Evolutionary conservation across 805 yeast species (phyloP).

Genomic region (Sugiyamaella chiloensis): DNA sequence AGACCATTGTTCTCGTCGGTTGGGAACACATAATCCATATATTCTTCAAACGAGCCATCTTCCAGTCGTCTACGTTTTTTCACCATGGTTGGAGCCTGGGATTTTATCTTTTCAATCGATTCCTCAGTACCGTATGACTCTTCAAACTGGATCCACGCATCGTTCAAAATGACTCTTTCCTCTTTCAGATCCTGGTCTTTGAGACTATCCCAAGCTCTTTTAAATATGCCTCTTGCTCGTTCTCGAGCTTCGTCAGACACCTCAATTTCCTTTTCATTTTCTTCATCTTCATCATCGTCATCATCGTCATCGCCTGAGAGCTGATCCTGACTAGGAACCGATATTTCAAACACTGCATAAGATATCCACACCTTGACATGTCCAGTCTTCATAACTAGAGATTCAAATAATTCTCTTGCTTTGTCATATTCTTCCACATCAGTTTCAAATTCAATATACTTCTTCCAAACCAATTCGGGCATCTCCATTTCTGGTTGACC

Average conservation of each 20-base stretch:
- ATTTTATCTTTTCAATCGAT: constrained; percentile 36
- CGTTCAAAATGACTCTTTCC: constrained; percentile 51
- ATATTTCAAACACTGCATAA: constrained; percentile 67
- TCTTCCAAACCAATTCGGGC: constrained; percentile 35
- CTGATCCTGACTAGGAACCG: constrained; percentile 49
- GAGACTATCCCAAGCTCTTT: constrained; percentile 48
- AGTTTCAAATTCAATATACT: constrained; percentile 55
- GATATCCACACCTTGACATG: constrained; percentile 54
- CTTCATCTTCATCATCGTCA: constrained; percentile 38
- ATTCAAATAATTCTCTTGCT: constrained; percentile 52
- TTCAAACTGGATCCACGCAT: constrained; percentile 67
- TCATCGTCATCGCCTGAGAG: constrained; percentile 35
- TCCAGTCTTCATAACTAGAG: constrained; percentile 35
- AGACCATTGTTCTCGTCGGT: constrained; percentile 46
- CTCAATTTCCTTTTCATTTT: constrained; percentile 46
- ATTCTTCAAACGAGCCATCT: constrained; percentile 52
- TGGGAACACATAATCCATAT: constrained; percentile 62
- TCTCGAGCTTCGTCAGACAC: constrained; percentile 49
- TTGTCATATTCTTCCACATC: constrained; percentile 55
- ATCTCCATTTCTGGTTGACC: constrained; percentile 29
- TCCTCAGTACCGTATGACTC: constrained; percentile 51
- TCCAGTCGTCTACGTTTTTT: constrained; percentile 41
- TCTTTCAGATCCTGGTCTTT: constrained; percentile 38
- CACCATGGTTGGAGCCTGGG: constrained; percentile 53
- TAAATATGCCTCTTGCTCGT: constrained; percentile 55